Percentiles rank a stretch among this genome's conserved stretches.
phyloP scores from a whole-genome alignment of 352 stramenopile species.

The Pythium vanterpoolii region DNA sequence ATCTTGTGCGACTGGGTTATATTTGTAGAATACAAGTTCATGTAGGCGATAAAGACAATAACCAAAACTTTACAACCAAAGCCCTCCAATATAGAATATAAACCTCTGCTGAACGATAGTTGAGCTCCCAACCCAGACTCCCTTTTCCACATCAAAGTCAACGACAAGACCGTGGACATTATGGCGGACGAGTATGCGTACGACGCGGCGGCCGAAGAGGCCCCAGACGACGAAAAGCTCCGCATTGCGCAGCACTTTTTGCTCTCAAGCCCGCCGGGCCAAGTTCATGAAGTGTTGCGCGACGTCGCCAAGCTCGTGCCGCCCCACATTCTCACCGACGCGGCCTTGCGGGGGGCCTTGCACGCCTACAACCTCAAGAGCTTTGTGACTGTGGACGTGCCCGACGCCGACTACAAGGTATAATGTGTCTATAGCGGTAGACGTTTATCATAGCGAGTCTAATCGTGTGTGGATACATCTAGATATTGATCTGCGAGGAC shows the following conservation, averaged over 20 bases:
- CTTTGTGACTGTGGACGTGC: conserved; percentile 57
- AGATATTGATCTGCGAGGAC: conserved; percentile 81
- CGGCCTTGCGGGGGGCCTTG: conserved; percentile 59
- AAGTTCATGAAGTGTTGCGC: conserved; percentile 85
- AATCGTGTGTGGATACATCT: conserved; percentile 33
- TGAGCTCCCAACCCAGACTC: neutral
- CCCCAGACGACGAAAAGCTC: conserved; percentile 87
- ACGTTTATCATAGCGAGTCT: neutral
- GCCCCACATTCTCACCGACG: conserved; percentile 61
- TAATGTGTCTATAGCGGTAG: neutral
- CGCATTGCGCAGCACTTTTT: conserved; percentile 88
- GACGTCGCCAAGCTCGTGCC: conserved; percentile 86
- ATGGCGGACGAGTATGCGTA: conserved; percentile 65
- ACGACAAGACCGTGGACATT: neutral
- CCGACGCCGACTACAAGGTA: conserved; percentile 78
- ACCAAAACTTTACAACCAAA: neutral
- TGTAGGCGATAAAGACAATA: too few relatives aligned
- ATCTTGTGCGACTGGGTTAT: neutral
- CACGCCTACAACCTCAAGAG: conserved; percentile 82
- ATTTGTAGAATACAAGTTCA: too few relatives aligned
- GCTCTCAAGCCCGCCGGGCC: conserved; percentile 84
- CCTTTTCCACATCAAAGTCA: too few relatives aligned
- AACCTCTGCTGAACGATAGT: neutral
- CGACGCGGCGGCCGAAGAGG: conserved; percentile 69
- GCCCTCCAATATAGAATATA: neutral